Base-by-base conservation (phyloP, 1,139 yeast species). In the Chernovozyma aurita region DNA sequence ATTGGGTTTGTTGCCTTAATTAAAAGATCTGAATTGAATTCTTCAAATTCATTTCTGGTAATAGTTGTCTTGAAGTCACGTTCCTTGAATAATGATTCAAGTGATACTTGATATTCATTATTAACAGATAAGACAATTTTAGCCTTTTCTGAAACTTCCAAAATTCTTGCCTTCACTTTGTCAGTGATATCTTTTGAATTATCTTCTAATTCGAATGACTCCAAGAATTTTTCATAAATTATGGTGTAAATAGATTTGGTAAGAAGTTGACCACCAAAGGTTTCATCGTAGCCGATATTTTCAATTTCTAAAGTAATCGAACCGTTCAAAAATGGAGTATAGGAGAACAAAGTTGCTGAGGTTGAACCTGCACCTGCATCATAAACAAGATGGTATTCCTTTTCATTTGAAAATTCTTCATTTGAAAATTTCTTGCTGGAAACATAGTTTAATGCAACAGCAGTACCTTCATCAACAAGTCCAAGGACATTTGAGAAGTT, bases 341-440 rank as follows among this genome's bases (percentile, higher is more conserved):
- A 66, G 1, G 92, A 79, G 38, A 90, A 79, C 24, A 92, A 63
- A 0, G 97, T 84, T 3, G 96, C 95, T 39, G 81, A 78, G 1
- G 95, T 85, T 1, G 95, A 80, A 1, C 95, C 95, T 3, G 96
- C 94, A 35, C 99, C 99, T 74, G 85, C 76, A 56, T 92, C 98
- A 57, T 81, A 87, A 24, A 94, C 73, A 36, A 88, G 57, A 51
- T 85, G 86, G 50, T 81, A 76, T 48, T 80, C 78, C 34, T 65
- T 65, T 5, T 52, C 54, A 31, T 52, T 61, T 35, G 69, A 57
- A 41, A 52, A 59, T 28, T 64, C 66, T 3, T 48, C 54, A 20
- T 50, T 45, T 3, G 66, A 70, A 25, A 70, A 60, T 14, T 68
- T 69, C 36, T 74, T 65, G 27, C 70, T 72, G 29, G 82, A 69